Evolutionary conservation across 2,329 filamentous ascomycete species (phyloP), one percentile per base, ranked within the genome.

Genomic region (Diaporthe ampelina): DNA sequence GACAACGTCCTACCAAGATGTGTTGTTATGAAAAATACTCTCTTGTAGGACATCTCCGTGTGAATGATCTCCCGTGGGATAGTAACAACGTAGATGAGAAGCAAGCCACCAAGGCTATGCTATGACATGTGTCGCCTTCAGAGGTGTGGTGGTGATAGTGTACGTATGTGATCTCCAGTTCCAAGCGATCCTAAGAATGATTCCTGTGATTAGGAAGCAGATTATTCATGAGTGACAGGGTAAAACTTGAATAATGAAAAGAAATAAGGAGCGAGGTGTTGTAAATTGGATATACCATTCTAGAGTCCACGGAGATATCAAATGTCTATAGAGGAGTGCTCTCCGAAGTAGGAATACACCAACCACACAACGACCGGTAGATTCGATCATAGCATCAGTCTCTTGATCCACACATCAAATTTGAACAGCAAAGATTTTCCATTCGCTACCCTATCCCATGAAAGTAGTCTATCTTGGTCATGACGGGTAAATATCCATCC

Each of bases 391-490:
- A 4, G n/a, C 48, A 54, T 29, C 15, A 68, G 21, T 26, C 6
- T 45, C 15, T 5, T 37, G 6, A 32, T 13, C n/a, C 45, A 29
- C n/a, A n/a, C 13, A 4, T 26, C 48, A 26, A 52, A 35, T 40
- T 21, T 37, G 48, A 68, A 40, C 32, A 21, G 26, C 32, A 37
- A 26, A 45, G 10, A 11, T 19, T 13, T 68, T 26, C 32, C 48
- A 68, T 68, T 68, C 32, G 63, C 63, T 68, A 26, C 63, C 63
- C 63, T 68, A n/a, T 40, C 32, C 32, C 48, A 67, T 54, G 40
- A 24, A 11, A 21, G 32, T 40, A 67, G 7, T 68, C 63, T 68
- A 26, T 13, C 24, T 40, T 54, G 63, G 29, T 26, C 32, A 29
- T 54, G 32, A 68, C 4, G 32, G 45, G 48, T 52, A 6, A 40